Percentiles rank a stretch among this genome's conserved stretches.
Conservation (phyloP, 495 filamentous ascomycete genomes). For the Aspergillus wentii region DNA sequence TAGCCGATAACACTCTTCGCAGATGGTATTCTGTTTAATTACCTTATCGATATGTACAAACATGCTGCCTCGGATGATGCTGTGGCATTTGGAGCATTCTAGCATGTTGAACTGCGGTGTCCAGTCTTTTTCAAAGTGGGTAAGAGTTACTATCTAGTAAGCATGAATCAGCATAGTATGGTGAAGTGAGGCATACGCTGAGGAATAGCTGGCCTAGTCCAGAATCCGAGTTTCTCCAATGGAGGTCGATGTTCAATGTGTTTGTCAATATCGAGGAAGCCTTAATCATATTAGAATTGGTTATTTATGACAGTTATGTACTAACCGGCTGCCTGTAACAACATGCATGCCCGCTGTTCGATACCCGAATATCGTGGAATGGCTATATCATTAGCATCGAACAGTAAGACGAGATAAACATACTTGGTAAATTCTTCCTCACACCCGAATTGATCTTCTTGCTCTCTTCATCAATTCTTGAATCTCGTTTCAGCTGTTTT, state of each 20-base stretch:
- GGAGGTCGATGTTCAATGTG: slow-evolving; percentile 28
- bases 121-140: background rate
- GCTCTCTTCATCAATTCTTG: background rate
- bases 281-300: slow-evolving; percentile 6
- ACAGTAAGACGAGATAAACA: background rate
- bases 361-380: slow-evolving; percentile 3
- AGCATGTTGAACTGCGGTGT: background rate
- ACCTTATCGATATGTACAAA: slow-evolving; percentile 7
- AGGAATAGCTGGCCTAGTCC: slow-evolving; percentile 17
- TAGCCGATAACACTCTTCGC: slow-evolving; percentile 13
- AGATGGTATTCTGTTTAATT: slow-evolving; percentile 2
- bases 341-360: slow-evolving; percentile 10
- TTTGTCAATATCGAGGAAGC: slow-evolving; percentile 36
- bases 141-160: slow-evolving; percentile 5
- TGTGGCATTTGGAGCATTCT: slow-evolving; percentile 10
- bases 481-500: slow-evolving; percentile 1
- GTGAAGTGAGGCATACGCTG: slow-evolving; percentile 10
- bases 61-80: slow-evolving; percentile 25
- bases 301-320: background rate
- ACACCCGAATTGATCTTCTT: slow-evolving; percentile 1
- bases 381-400: slow-evolving; percentile 1
- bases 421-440: slow-evolving; percentile 4
- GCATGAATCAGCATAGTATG: background rate
- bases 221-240: slow-evolving; percentile 11
- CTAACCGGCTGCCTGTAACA: slow-evolving; percentile 16